A percentile compares a stretch with the other conserved stretches of the same genome.
Evolutionary conservation across 1,284 basidiomycete species (phyloP).

Genomic region (Austropuccinia psidii): DNA sequence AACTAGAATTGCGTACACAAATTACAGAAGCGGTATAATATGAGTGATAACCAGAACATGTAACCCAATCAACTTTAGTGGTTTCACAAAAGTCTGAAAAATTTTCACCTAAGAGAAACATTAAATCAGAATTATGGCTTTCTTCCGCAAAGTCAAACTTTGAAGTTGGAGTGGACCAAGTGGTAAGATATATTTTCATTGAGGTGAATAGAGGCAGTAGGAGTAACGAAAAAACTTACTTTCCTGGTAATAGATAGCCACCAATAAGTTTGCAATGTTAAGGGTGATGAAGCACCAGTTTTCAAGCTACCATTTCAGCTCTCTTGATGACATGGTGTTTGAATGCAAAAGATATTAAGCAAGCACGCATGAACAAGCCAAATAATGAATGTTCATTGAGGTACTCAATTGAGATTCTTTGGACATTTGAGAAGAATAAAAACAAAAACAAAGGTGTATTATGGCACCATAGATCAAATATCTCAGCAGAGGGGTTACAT

Average conservation of each 20-base stretch:
- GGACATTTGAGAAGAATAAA: too few species aligned
- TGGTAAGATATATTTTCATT: neutral
- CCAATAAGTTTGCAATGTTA: slow-evolving; percentile 28
- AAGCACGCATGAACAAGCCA: too few species aligned
- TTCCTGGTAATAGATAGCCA: slow-evolving; percentile 28
- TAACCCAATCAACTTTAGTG: slow-evolving; percentile 20
- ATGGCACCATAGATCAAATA: too few species aligned
- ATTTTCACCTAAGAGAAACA: slow-evolving; percentile 10
- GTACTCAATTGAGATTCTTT: too few species aligned
- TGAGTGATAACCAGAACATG: slow-evolving; percentile 23
- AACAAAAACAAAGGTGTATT: too few species aligned
- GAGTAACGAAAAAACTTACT: neutral
- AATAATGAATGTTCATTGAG: too few species aligned
- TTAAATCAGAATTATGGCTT: neutral
- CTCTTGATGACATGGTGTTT: neutral
- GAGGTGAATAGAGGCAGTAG: neutral
- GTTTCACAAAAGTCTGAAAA: slow-evolving; percentile 29
- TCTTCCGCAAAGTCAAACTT: neutral
- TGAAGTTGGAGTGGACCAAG: neutral
- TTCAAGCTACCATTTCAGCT: neutral
- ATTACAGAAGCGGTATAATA: slow-evolving; percentile 29
- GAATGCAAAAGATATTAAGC: neutral
- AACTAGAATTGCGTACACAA: neutral
- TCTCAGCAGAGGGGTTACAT: too few species aligned
- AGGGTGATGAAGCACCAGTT: neutral